Evolutionary conservation across 148 eudicot species (phyloP), one percentile per base, ranked within the genome.

Genomic region (Polygonum maritimum): DNA sequence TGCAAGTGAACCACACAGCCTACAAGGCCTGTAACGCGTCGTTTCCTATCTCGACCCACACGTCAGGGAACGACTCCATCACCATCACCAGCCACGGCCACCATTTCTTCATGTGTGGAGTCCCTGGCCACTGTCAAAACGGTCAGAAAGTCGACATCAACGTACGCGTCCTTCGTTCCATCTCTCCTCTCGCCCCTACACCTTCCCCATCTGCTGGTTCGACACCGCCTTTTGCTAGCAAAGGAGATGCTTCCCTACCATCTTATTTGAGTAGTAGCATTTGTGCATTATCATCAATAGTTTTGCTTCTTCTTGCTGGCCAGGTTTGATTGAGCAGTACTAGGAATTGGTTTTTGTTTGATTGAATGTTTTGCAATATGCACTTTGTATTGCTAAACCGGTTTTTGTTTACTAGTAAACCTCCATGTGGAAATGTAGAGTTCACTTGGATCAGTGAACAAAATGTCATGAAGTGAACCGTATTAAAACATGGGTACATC

Each of bases 121-220:
- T 92, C 11, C 91, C 96, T 0, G 96, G 96, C 19, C 98, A 92
- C 82, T 92, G 96, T 79, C 91, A 88, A 47, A 13, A 88, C 0
- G 98, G 98, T 2, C 96, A 92, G 82, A 92, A 85, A 77, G 89
- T 92, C 6, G 93, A 92, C 77, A 88, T 92, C 26, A 86, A 87
- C 39, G 31, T 26, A 26, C 31, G 31, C 31, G 90, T 89, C 12
- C 83, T 75, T 39, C 80, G 74, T 4, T 40, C 76, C n/a, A 31
- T 78, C 14, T 62, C 82, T 58, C 19, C 49, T 57, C 88, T 0
- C 41, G 65, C 19, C 76, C 91, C 10, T 86, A 13, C 75, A 40
- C 75, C 75, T 7, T 67, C 41, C 36, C 52, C 75, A 9, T 47
- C 75, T n/a, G 2, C 35, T 1, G 74, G 48, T 19, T 71, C 74